Conservation (phyloP, 768 basidiomycete genomes). For the Dacryopinax spathularia region DNA sequence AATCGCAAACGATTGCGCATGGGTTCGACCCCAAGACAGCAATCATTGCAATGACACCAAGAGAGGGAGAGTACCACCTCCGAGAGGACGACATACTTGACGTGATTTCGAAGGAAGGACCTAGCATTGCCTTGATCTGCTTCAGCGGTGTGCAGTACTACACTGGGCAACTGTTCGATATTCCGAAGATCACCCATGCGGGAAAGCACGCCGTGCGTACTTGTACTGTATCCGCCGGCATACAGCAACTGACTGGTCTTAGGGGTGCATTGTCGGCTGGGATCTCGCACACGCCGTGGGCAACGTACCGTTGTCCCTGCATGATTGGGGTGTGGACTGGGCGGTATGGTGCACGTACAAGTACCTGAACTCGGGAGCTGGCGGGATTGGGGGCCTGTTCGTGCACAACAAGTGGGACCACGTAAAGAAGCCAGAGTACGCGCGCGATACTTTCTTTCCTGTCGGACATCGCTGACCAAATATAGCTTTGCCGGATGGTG, state of each 20-base stretch:
- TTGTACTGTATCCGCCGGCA: no score
- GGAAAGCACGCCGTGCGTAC: conserved; percentile 61
- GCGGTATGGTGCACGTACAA: conserved; percentile 99
- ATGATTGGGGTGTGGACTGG: conserved; percentile 92
- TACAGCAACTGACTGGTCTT: conserved; percentile 10
- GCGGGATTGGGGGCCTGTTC: conserved; percentile 90
- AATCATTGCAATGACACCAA: conserved; percentile 66
- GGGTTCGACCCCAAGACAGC: conserved; percentile 58
- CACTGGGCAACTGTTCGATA: conserved; percentile 89
- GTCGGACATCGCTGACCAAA: background rate
- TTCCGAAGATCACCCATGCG: conserved; percentile 66
- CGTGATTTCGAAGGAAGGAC: conserved; percentile 54
- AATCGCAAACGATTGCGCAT: conserved; percentile 76
- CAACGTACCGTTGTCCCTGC: conserved; percentile 76
- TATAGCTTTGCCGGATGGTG: conserved; percentile 89
- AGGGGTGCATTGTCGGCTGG: conserved; percentile 93
- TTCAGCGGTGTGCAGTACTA: conserved; percentile 95
- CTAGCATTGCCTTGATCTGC: conserved; percentile 74
- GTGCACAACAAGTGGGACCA: conserved; percentile 72
- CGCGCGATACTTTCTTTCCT: conserved; percentile 4
- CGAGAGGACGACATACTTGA: conserved; percentile 80
- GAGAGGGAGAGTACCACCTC: conserved; percentile 69
- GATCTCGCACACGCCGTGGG: conserved; percentile 93
- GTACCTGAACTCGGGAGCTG: conserved; percentile 92
- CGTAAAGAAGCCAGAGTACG: conserved; percentile 45